Evolutionary conservation across 2,329 filamentous ascomycete genomes (phyloP).

Genomic region (Aspergillus phoenicis): DNA sequence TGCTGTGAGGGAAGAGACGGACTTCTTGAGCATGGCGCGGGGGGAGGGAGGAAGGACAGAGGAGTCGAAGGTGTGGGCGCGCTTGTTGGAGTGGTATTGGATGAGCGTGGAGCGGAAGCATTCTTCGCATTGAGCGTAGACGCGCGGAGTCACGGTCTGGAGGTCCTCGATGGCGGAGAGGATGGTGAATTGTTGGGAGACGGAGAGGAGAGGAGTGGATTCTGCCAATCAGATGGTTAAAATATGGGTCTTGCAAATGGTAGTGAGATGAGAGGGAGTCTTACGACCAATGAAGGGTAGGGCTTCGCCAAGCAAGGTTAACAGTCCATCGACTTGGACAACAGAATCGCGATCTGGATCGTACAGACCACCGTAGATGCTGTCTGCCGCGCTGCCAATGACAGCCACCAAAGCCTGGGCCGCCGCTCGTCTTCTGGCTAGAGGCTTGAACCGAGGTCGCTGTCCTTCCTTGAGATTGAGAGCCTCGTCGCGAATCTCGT

Average conservation of each 20-base stretch:
- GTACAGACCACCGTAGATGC: conserved; percentile 86
- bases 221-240: conserved; percentile 34
- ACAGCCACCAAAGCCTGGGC: conserved; percentile 77
- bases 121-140: conserved; percentile 74
- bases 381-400: conserved; percentile 82
- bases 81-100: conserved; percentile 64
- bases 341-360: conserved; percentile 79
- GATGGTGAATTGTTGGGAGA: conserved; percentile 72
- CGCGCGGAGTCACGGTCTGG: conserved; percentile 71
- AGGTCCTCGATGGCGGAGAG: conserved; percentile 79
- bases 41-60: conserved; percentile 54
- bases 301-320: conserved; percentile 81
- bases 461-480: conserved; percentile 40
- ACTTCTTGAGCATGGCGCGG: conserved; percentile 68
- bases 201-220: conserved; percentile 62
- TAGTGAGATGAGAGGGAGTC: conserved; percentile 15
- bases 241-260: not conserved
- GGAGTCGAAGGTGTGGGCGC: conserved; percentile 23
- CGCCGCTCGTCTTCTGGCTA: conserved; percentile 68
- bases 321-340: conserved; percentile 82
- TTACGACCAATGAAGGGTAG: conserved; percentile 71
- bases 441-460: conserved; percentile 52
- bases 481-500: conserved; percentile 79
- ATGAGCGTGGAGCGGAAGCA: conserved; percentile 75
- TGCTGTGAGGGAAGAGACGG: conserved; percentile 57